Evolutionary conservation across 2,329 filamentous ascomycete species (phyloP).

Genomic region (Didymella exigua): DNA sequence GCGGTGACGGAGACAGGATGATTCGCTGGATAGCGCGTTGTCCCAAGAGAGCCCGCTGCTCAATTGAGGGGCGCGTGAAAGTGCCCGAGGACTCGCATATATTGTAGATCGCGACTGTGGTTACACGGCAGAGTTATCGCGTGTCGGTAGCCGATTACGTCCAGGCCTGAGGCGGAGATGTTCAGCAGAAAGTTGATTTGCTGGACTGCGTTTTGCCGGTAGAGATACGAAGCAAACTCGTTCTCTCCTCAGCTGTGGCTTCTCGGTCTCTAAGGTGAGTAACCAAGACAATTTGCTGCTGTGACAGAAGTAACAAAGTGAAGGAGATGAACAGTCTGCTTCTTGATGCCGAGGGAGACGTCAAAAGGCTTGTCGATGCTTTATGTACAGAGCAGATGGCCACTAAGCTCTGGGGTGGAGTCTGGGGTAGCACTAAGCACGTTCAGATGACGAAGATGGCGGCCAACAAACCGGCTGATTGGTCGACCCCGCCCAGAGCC

Average conservation of each 20-base stretch:
- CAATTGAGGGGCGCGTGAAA: not conserved
- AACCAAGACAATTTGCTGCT: not conserved
- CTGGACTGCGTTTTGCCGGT: not conserved
- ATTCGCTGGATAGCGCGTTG: not conserved
- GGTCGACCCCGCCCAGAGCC: slow-evolving; percentile 9
- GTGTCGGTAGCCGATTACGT: not conserved
- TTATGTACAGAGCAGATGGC: slow-evolving; percentile 8
- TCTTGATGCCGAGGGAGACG: not conserved
- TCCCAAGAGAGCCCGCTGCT: not conserved
- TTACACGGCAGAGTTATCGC: not conserved
- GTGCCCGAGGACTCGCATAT: too few relatives aligned
- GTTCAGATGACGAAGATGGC: slow-evolving; percentile 16
- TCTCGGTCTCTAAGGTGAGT: not conserved
- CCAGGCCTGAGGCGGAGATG: not conserved
- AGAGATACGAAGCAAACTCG: not conserved
- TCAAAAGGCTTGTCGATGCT: slow-evolving; percentile 9
- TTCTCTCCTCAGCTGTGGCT: not conserved
- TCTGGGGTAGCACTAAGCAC: slow-evolving; percentile 9
- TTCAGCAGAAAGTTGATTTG: not conserved
- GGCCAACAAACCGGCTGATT: not conserved
- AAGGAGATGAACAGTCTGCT: not conserved
- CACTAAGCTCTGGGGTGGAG: slow-evolving; percentile 3
- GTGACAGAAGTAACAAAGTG: not conserved
- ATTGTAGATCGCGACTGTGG: too few relatives aligned
- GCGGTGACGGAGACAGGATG: not conserved